Percentiles rank a stretch among this genome's conserved stretches.
phyloP scores from a whole-genome alignment of 805 yeast species.

The Teunomyces lycoperdinae region DNA sequence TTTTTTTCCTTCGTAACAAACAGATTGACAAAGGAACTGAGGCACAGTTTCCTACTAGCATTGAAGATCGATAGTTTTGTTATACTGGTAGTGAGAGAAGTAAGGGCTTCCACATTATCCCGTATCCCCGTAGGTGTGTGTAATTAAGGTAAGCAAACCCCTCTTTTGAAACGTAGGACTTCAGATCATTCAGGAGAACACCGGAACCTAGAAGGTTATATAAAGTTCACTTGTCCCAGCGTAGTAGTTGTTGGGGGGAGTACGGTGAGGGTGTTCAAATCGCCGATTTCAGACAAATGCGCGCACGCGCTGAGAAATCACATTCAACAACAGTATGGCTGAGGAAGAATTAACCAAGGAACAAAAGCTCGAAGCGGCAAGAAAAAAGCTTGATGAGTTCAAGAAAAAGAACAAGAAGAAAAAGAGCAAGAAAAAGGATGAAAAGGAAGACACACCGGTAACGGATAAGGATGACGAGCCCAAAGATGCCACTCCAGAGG shows the following conservation, averaged over 20 bases:
- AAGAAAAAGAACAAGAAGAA: constrained; percentile 56
- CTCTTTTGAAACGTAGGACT: background rate
- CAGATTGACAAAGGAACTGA: no score
- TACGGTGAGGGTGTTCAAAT: background rate
- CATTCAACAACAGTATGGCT: constrained; percentile 5
- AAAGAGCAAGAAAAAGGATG: constrained; percentile 45
- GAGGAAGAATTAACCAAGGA: constrained; percentile 40
- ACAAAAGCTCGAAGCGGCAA: constrained; percentile 70
- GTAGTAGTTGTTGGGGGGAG: background rate
- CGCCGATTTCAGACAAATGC: background rate
- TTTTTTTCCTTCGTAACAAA: no score
- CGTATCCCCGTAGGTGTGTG: no score
- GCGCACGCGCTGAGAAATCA: background rate
- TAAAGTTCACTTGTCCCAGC: background rate
- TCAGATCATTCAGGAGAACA: background rate
- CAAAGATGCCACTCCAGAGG: constrained; percentile 4
- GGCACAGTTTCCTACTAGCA: no score
- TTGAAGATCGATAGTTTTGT: no score
- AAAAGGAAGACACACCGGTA: constrained; percentile 4
- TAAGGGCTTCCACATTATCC: no score
- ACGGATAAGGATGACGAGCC: constrained; percentile 3
- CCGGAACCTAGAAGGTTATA: background rate
- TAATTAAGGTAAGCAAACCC: background rate
- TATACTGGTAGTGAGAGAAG: no score
- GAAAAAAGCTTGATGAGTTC: constrained; percentile 69